Evolutionary conservation across 1,284 basidiomycete species (phyloP), one percentile per base, ranked within the genome.

Genomic region (Ustilago bromivora): DNA sequence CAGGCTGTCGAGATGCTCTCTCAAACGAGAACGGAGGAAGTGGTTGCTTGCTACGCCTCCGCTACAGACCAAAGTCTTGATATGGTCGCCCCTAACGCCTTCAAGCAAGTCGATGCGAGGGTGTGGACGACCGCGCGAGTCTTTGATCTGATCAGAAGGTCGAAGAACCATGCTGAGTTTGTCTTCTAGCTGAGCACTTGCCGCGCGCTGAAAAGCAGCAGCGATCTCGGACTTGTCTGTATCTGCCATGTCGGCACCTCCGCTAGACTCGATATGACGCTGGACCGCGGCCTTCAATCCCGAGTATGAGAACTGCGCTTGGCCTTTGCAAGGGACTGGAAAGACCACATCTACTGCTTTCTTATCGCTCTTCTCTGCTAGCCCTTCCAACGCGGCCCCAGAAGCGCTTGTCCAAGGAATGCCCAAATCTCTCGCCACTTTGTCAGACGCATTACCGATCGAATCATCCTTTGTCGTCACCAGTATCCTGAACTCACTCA

Each of bases 391-490:
- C 1, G 81, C 77, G 3, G 81, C 82, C 13, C 84, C 84, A 0
- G 84, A 77, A 4, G 80, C 76, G 12, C 71, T 70, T 4, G 80
- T 76, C 84, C 84, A 85, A 0, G 74, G 69, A 4, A 85, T 78
- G 6, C 67, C 76, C 13, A 86, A 59, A 41, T 72, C 71, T 0
- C 82, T 47, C 0, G 84, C 82, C 1, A 80, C 82, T 60, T 85
- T 85, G 53, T 86, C 84, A 40, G 84, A 84, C 1, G 82, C 80
- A 53, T 84, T 80, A 0, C 84, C 84, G 15, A 86, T 81, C 12
- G 84, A 80, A 49, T 84, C 83, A 57, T 86, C 84, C 12, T 47
- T 71, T 2, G 82, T 83, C 19, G 63, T 80, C 1, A 82, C 84
- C 15, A 86, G 66, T 4, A 86, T 71, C 17, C 62, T 47, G 62